Evolutionary conservation across 306 rosid species (phyloP), one percentile per base, ranked within the genome.

Genomic region (Albizia julibrissin): DNA sequence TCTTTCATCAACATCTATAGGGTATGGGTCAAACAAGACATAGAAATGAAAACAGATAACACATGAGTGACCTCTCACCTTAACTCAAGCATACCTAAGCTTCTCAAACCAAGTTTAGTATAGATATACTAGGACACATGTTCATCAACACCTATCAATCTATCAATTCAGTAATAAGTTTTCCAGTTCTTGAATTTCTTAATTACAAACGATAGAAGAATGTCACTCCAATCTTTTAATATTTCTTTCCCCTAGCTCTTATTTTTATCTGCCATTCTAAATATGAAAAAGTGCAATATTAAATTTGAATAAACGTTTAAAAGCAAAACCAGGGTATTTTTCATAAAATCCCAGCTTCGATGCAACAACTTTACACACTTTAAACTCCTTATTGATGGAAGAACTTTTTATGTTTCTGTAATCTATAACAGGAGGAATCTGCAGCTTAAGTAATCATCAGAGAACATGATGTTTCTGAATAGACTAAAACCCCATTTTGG

Each of bases 321-420:
- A 69, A 59, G 11, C 24, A 73, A 54, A 79, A 79, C 46, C 37
- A 69, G 18, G 9, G 18, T 67, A 68, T 67, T 40, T 33, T 78
- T 65, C 3, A 50, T 7, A 66, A 79, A 73, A 29, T 27, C 54
- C 70, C 15, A 50, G 44, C 72, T 29, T 59, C 58, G 66, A 62
- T 72, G 31, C 13, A 39, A 68, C 16, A 80, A 39, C 26, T 37
- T 14, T 47, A 15, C 62, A 72, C 31, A 37, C 67, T 52, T 52
- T 3, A 6, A 56, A n/a, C 24, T 43, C 52, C 44, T n/a, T 15
- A 77, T 52, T 52, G 34, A 81, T 19, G 18, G 68, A 77, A 54
- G 44, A 69, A 19, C 44, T 10, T 49, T 10, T 31, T 18, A 82
- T 68, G 42, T 40, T 40, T 68, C 27, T 11, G 10, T 39, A 8